Evolutionary conservation across 2,329 filamentous ascomycete genomes (phyloP), one percentile per base, ranked within the genome.

Genomic region (Trichoderma hamatum): DNA sequence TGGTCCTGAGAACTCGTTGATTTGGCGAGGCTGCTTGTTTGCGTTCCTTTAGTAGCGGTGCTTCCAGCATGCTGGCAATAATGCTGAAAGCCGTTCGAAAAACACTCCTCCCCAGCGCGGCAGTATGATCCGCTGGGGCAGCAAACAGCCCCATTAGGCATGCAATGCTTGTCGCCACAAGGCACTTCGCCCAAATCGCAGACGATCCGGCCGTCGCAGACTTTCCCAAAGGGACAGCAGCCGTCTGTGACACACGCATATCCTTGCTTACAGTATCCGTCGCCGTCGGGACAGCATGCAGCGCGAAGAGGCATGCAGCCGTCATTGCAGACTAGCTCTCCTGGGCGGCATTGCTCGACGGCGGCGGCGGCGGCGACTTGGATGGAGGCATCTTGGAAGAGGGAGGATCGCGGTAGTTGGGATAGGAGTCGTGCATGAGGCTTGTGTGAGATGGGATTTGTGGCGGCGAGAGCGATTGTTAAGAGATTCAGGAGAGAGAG

Each of bases 351-450:
- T 10, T 30, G 61, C 49, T 34, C 61, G 24, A 34, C 19, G 49
- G 61, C 51, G 24, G 26, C 34, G 49, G 34, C 51, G 24, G 36
- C 34, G 49, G 34, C 32, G 32, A 55, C 24, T 39, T 43, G 26
- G 24, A 43, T 5, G 49, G 49, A 39, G 19, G 34, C 11, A 2
- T 30, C 32, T 43, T 43, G 61, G 49, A 64, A 43, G 32, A 36
- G 32, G 6, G 61, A 55, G 21, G 51, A 43, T 3, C 34, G 34
- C 11, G 30, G 32, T 4, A 54, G 24, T 19, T 55, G 61, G 51
- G 61, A 49, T 19, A 64, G 26, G 61, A 64, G 61, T n/a, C 61
- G 61, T 21, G 49, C 61, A 34, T 49, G 61, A 64, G 61, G 61
- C 34, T 55, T 64, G 24, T 54, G 49, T 39, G 61, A 36, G 61